Evolutionary conservation across 345 rosid species (phyloP), one percentile per base, ranked within the genome.

Genomic region (Psidium friedrichsthalianum): DNA sequence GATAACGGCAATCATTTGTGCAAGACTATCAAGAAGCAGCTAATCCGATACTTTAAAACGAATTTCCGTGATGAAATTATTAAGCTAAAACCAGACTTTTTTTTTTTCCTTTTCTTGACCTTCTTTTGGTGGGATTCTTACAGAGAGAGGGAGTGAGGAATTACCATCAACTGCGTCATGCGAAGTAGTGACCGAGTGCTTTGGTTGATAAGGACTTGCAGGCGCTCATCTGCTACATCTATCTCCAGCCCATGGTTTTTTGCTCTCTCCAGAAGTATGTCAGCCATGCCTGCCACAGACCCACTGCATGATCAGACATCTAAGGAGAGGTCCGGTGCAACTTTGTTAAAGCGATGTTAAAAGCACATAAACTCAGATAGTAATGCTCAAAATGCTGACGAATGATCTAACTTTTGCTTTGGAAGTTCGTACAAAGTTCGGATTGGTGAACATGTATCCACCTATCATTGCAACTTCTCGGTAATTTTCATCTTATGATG

Each of bases 161-260:
- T 85, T 92, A 97, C 99, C 99, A 56, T 96, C 98, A 69, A 97
- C 96, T 15, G 96, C 98, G 29, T 95, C 98, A 22, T 93, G 96
- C 12, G 98, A 95, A 1, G 89, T 88, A 57, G 93, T 49, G 88
- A 88, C 52, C 89, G 90, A 51, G 85, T 85, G 78, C 91, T 88
- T 83, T 92, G 96, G 86, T 87, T 88, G 82, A 93, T 89, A 98
- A 97, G 94, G 86, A 90, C 92, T 86, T 91, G 90, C 44, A 96
- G 85, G 32, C 96, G 95, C 78, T 97, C 98, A 49, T 95, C 98
- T 53, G 95, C 96, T 2, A 95, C 89, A 74, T 95, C 99, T 40
- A 91, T 40, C 90, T 97, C 98, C 1, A 95, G 82, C 36, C 89
- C 95, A 89, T 93, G 96, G 56, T 88, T 89, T 85, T 87, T 90